These are phyloP conservation scores for Tinospora cordifolia DNA, from an alignment of 164 flowering plant genomes.

Conservation along the genomic window DNA sequence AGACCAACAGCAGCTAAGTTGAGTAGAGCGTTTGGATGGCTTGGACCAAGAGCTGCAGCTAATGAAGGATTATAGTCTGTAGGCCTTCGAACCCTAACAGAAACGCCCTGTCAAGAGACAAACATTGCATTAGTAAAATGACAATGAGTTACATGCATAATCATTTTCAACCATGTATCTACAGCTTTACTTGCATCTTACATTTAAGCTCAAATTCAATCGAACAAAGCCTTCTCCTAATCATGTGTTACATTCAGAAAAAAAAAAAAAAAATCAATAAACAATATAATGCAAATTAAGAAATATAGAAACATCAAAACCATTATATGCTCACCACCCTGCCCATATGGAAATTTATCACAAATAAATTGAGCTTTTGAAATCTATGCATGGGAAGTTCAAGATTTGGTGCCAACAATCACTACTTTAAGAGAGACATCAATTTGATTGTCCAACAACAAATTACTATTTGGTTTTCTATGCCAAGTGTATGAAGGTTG, in stretches of 20 bases:
- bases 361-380: neutral
- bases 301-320: neutral
- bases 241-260: neutral
- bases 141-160: neutral
- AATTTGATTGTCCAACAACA: neutral
- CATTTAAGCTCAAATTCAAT: too few species aligned
- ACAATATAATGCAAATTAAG: neutral
- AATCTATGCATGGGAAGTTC: neutral
- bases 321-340: neutral
- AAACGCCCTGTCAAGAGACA: conserved; percentile 47
- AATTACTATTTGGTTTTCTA: neutral
- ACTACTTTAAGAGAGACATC: neutral
- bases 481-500: neutral
- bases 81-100: conserved; percentile 81
- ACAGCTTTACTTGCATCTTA: neutral
- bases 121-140: conserved; percentile 6
- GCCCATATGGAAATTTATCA: neutral
- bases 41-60: conserved; percentile 89
- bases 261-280: neutral
- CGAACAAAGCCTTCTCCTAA: neutral
- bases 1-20: conserved; percentile 78
- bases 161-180: neutral
- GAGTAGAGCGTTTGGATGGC: conserved; percentile 75
- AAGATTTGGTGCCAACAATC: neutral
- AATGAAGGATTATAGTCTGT: conserved; percentile 79